phyloP scores from a whole-genome alignment of 202 grass and related monocot species.

The Hordeum pubiflorum region DNA sequence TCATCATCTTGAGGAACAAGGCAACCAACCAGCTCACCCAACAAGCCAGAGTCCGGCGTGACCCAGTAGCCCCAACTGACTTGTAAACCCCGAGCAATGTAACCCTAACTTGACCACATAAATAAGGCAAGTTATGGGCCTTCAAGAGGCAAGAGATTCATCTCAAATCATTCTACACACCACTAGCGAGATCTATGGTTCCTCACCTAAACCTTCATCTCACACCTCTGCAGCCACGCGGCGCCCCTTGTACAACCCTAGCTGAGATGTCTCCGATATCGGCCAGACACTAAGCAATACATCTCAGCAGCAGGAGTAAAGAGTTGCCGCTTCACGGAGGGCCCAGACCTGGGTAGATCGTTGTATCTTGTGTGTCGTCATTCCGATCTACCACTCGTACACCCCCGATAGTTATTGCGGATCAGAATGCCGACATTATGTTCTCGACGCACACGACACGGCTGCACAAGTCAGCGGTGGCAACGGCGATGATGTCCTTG shows the following conservation, averaged over 20 bases:
- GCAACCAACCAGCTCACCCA: no score
- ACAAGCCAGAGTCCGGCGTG: no score
- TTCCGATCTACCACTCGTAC: background rate
- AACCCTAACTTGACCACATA: background rate
- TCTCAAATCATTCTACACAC: background rate
- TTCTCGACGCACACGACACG: background rate
- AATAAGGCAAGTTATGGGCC: background rate
- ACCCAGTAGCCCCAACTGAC: background rate
- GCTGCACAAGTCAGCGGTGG: background rate
- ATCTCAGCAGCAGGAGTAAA: background rate
- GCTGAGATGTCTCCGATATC: background rate
- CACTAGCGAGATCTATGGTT: background rate
- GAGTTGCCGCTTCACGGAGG: background rate
- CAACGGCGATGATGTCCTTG: background rate
- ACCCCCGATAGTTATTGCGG: background rate
- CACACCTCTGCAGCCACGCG: background rate
- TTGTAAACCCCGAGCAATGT: background rate
- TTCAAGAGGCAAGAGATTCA: background rate
- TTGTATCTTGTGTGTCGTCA: background rate
- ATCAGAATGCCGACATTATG: background rate
- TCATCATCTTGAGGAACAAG: background rate
- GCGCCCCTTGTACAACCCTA: background rate
- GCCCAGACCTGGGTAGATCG: background rate
- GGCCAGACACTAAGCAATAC: background rate
- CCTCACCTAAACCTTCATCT: background rate